Evolutionary conservation across 2,329 filamentous ascomycete species (phyloP), one percentile per base, ranked within the genome.

Genomic region (Gremmenia infestans): DNA sequence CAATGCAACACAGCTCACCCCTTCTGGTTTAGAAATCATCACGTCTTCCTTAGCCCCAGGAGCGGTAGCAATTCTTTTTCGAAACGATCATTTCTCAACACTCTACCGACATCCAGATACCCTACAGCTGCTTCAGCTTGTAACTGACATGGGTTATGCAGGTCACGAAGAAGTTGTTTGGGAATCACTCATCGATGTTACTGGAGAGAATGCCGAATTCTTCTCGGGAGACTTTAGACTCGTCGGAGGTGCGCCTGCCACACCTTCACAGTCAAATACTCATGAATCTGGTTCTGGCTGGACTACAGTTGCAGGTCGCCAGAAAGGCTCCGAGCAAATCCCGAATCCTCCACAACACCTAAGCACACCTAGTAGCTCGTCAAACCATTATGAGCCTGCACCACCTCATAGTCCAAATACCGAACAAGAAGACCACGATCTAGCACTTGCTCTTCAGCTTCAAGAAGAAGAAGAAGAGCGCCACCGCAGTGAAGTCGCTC

Each of bases 51-150:
- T 97, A 55, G 75, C 81, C 12, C 87, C 91, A 1, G 93, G 91
- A 1, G 84, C 88, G 1, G 83, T 97, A 59, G 90, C 90, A 0
- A 97, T 99, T 50, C 74, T 99, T 1, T 99, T 99, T 75, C 84
- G 94, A 25, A 99, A 99, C 66, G 93, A 99, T 68, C 94, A 99
- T 70, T 99, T 99, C 68, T 91, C 91, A 43, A 97, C 93, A 0
- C 72, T 99, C 0, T 96, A 96, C 72, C 90, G 92, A 58, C 91
- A 97, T 65, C 91, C 93, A 0, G 76, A 85, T 46, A 90, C 86
- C 0, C 78, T 83, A 42, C 81, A 89, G 62, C 78, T 97, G 1
- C 82, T 93, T 60, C 91, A 89, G 0, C 76, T 99, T 3, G 91
- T 99, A 14, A 97, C 94, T 0, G 94, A 99, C 69, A 88, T 91